Percentiles rank a stretch among this genome's conserved stretches.
phyloP scores from a whole-genome alignment of 352 stramenopile genomes.

The Phytophthora syringae region DNA sequence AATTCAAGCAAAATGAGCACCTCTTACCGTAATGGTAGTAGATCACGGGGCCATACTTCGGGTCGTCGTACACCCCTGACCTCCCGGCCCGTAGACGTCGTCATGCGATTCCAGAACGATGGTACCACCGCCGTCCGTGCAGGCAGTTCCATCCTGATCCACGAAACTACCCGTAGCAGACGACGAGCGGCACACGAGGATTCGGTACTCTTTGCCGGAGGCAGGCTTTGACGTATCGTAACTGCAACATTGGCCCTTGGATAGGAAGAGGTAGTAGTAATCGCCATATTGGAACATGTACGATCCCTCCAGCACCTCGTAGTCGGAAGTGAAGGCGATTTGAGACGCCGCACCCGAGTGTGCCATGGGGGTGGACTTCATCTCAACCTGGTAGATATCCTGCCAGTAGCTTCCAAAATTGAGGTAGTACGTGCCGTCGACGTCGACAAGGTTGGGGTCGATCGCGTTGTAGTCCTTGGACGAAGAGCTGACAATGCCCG shows the following conservation, averaged over 20 bases:
- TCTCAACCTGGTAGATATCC: constrained; percentile 31
- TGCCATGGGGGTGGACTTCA: constrained; percentile 24
- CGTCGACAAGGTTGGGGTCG: constrained; percentile 45
- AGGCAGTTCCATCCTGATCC: constrained; percentile 38
- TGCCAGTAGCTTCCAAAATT: constrained; percentile 51
- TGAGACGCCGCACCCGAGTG: constrained; percentile 14
- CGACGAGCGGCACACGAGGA: constrained; percentile 47
- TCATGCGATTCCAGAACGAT: constrained; percentile 51
- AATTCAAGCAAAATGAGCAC: neutral
- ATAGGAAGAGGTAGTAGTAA: constrained; percentile 59
- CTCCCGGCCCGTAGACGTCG: constrained; percentile 47
- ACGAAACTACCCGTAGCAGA: constrained; percentile 39
- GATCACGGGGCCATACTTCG: constrained; percentile 43
- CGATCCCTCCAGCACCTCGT: constrained; percentile 38
- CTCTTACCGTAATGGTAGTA: constrained; percentile 60
- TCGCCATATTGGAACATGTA: constrained; percentile 45
- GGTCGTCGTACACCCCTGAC: constrained; percentile 54
- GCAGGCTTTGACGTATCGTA: constrained; percentile 33
- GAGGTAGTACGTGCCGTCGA: constrained; percentile 39
- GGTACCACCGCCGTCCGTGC: constrained; percentile 40
- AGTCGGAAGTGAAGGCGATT: constrained; percentile 33
- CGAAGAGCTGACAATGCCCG: constrained; percentile 30
- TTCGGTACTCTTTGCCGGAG: constrained; percentile 48
- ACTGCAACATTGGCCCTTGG: constrained; percentile 45
- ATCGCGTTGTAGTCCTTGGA: constrained; percentile 53